Evolutionary conservation across 192 early-diverging fungal species (phyloP).

Genomic region (Backusella tuberculispora): DNA sequence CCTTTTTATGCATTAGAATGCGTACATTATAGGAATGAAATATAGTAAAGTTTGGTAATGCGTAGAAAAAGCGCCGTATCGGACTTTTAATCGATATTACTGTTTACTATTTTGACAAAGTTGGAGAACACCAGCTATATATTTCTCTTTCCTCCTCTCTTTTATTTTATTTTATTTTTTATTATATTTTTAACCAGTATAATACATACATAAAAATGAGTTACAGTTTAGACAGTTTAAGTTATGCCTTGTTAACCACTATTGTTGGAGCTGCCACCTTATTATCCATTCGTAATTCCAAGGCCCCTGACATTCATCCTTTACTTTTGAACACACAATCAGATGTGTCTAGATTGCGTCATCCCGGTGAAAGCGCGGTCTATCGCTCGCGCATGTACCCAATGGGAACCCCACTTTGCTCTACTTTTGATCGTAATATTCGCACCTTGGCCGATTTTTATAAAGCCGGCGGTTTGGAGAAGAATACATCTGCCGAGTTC

Average conservation of each 20-base stretch:
- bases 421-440: conserved; percentile 41
- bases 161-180: not conserved
- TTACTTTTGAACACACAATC: conserved; percentile 58
- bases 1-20: too few species aligned
- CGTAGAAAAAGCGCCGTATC: not conserved
- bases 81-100: not conserved
- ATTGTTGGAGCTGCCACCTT: conserved; percentile 46
- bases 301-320: conserved; percentile 63
- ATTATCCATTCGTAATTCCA: conserved; percentile 42
- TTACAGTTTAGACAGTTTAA: conserved; percentile 52
- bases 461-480: conserved; percentile 37
- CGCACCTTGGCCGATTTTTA: conserved; percentile 55
- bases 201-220: conserved; percentile 26
- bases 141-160: not conserved
- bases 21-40: too few species aligned
- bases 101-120: not conserved
- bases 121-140: not conserved
- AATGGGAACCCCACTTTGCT: conserved; percentile 43
- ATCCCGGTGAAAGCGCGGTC: conserved; percentile 55
- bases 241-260: conserved; percentile 43
- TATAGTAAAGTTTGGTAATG: too few species aligned
- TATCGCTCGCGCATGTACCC: conserved; percentile 53
- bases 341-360: conserved; percentile 48
- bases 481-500: conserved; percentile 13
- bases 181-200: not conserved